A percentile compares a stretch with the other conserved stretches of the same genome.
phyloP scores from a whole-genome alignment of 2,329 filamentous ascomycete genomes.

The Cladobotryum mycophilum region DNA sequence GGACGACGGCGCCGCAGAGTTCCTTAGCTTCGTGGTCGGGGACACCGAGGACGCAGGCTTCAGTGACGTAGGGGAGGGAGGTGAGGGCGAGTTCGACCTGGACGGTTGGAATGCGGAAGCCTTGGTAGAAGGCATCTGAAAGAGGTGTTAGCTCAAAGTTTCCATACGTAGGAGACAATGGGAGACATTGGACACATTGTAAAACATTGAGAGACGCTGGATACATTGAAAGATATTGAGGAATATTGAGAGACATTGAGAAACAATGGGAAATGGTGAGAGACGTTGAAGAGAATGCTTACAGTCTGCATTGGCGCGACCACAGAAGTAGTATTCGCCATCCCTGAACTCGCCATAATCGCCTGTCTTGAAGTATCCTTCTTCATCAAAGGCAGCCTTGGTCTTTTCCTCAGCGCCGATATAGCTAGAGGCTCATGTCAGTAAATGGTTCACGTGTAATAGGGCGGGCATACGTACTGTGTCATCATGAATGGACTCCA shows the following conservation, averaged over 20 bases:
- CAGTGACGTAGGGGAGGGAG: slow-evolving; percentile 16
- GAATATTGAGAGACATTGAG: background rate
- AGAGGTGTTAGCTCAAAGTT: background rate
- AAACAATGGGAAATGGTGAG: background rate
- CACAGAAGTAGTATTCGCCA: slow-evolving; percentile 17
- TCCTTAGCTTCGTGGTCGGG: slow-evolving; percentile 16
- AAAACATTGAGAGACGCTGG: background rate
- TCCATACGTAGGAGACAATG: background rate
- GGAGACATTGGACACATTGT: background rate
- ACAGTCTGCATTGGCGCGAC: slow-evolving; percentile 17
- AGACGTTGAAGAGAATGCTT: background rate
- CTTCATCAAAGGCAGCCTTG: slow-evolving; percentile 64
- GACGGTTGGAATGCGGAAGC: slow-evolving; percentile 12
- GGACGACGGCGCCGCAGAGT: slow-evolving; percentile 17
- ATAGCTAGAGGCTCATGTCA: slow-evolving; percentile 12
- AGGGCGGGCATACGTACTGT: slow-evolving; percentile 9
- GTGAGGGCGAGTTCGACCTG: slow-evolving; percentile 15
- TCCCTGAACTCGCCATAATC: slow-evolving; percentile 67
- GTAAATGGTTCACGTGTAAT: background rate
- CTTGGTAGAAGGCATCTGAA: slow-evolving; percentile 9
- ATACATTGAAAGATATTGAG: background rate
- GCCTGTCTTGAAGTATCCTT: slow-evolving; percentile 90
- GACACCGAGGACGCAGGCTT: slow-evolving; percentile 16
- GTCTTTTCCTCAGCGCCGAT: slow-evolving; percentile 63
- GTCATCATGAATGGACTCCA: slow-evolving; percentile 15